Evolutionary conservation across 768 basidiomycete species (phyloP).

Genomic region (Panellus pusillus): DNA sequence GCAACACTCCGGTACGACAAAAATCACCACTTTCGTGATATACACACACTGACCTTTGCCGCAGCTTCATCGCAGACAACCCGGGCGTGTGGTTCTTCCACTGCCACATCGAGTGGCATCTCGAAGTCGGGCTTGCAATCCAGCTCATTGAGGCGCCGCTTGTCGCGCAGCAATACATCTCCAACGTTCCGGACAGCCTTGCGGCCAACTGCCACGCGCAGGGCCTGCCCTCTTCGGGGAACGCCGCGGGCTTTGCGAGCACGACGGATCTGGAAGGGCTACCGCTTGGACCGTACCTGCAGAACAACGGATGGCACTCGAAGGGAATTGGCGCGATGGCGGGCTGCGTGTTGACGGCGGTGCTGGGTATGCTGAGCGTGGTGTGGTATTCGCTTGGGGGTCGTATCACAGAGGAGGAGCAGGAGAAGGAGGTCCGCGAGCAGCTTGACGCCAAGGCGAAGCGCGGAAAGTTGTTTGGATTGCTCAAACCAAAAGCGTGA

Average conservation of each 20-base stretch:
- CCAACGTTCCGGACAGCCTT: constrained; percentile 55
- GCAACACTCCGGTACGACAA: constrained; percentile 60
- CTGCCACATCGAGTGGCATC: constrained; percentile 87
- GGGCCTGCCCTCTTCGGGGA: constrained; percentile 65
- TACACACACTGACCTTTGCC: not conserved
- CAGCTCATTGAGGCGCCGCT: constrained; percentile 84
- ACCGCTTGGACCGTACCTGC: constrained; percentile 67
- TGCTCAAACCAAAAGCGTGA: constrained; percentile 18
- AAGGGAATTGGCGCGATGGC: constrained; percentile 77
- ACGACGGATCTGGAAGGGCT: constrained; percentile 69
- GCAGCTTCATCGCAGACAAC: constrained; percentile 75
- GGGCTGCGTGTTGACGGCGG: constrained; percentile 79
- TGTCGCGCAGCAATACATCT: constrained; percentile 54
- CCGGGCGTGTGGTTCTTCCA: constrained; percentile 90
- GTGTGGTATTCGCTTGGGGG: constrained; percentile 87
- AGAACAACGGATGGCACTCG: constrained; percentile 69
- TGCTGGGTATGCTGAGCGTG: constrained; percentile 75
- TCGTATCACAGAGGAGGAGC: constrained; percentile 73
- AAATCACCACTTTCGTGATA: not conserved
- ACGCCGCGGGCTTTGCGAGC: constrained; percentile 80
- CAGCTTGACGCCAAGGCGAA: constrained; percentile 58
- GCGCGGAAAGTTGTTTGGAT: constrained; percentile 47
- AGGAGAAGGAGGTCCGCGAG: constrained; percentile 66
- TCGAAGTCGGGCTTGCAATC: constrained; percentile 81
- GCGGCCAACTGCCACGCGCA: constrained; percentile 72